These are phyloP conservation scores for Scalesia atractyloides DNA, from an alignment of 129 eudicot species.

Conservation along the genomic window DNA sequence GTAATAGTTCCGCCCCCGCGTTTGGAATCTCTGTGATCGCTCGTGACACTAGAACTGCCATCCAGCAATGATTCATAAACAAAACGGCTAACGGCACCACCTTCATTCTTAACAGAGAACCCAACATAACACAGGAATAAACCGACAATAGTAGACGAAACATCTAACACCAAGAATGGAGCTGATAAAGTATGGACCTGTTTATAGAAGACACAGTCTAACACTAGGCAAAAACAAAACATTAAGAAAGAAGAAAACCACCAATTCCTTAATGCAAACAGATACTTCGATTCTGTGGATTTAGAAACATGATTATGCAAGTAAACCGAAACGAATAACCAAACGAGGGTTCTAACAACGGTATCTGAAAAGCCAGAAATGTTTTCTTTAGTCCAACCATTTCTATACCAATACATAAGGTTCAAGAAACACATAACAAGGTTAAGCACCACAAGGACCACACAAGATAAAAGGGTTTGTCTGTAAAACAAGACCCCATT, in stretches of 20 bases:
- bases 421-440: constrained; percentile 48
- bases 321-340: constrained; percentile 53
- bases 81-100: constrained; percentile 15
- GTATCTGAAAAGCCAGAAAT: constrained; percentile 40
- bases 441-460: constrained; percentile 49
- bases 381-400: constrained; percentile 63
- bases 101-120: constrained; percentile 32
- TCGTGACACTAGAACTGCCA: constrained; percentile 25
- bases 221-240: constrained; percentile 51
- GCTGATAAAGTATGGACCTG: constrained; percentile 24
- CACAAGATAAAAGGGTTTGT: constrained; percentile 27
- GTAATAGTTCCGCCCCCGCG: constrained; percentile 22
- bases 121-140: constrained; percentile 50
- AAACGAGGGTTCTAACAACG: constrained; percentile 41
- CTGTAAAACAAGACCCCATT: constrained; percentile 17
- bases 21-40: too few species aligned
- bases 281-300: not conserved
- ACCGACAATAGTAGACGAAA: constrained; percentile 39
- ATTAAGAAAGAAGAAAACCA: constrained; percentile 55
- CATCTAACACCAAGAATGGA: constrained; percentile 58
- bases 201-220: constrained; percentile 39
- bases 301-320: constrained; percentile 41
- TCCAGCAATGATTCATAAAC: constrained; percentile 23
- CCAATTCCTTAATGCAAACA: constrained; percentile 46
- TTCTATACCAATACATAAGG: constrained; percentile 50